Evolutionary conservation across 2,329 filamentous ascomycete genomes (phyloP), one percentile per base, ranked within the genome.

Genomic region (Clonostachys rhizophaga): DNA sequence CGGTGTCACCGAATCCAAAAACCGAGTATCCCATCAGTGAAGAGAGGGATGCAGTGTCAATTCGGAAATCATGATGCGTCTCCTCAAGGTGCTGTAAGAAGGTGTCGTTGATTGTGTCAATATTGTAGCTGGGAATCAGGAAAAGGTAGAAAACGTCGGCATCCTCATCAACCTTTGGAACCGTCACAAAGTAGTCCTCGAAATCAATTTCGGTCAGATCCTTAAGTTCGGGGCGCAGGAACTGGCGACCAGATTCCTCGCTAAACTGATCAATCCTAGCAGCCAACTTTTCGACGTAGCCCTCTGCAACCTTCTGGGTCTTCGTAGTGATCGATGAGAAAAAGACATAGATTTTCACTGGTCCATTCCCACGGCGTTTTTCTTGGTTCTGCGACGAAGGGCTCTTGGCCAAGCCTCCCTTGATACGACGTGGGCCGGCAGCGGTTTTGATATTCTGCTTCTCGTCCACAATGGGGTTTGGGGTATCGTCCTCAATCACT

Each of bases 11-110:
- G 59, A 96, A 87, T 0, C 94, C 94, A 70, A 97, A 97, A 0
- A 97, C 91, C 0, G 89, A 89, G 61, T 96, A 97, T 9, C 92
- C 92, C 3, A 91, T 71, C 14, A 97, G 67, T 2, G 76, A 70
- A 0, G 86, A 84, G 42, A 99, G 68, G 1, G 94, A 87, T 0
- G 88, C 86, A 0, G 91, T 96, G 58, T 97, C 91, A 54, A 99
- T 95, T 49, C 92, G 83, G 73, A 97, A 97, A 65, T 99, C 94
- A 68, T 97, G 84, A 62, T 97, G 92, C 0, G 91, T 97, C 64
- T 99, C 92, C 61, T 87, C 78, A 6, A 99, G 71, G 63, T 96
- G 90, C 53, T 89, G 84, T 20, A 97, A 73, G 63, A 97, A 91
- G 14, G 83, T 92, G 59, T 91, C 87, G 55, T 96, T 82, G 54